These are phyloP conservation scores for Leccinum subtestaceum DNA, from an alignment of 768 basidiomycete species.

Conservation along the genomic window DNA sequence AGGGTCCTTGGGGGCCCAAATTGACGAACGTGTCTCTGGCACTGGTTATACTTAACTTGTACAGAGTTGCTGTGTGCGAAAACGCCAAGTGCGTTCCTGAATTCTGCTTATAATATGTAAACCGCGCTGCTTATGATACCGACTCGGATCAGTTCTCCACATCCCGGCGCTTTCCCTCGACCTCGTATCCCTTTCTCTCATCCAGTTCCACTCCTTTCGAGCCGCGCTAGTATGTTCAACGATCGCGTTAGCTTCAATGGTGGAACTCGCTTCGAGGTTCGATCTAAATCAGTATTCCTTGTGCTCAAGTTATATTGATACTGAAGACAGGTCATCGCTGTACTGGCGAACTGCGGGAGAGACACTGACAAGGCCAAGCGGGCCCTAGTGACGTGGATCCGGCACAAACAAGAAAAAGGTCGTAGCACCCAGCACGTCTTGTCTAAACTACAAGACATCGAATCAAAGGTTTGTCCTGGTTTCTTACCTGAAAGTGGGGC, in stretches of 20 bases:
- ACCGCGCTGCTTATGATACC: constrained; percentile 14
- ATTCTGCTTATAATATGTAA: constrained; percentile 1
- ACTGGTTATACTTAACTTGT: constrained; percentile 10
- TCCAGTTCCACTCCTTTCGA: neutral
- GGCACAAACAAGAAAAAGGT: constrained; percentile 28
- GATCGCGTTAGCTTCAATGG: constrained; percentile 29
- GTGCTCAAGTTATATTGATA: neutral
- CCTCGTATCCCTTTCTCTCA: neutral
- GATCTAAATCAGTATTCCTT: neutral
- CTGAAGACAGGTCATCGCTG: constrained; percentile 27
- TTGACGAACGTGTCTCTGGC: constrained; percentile 11
- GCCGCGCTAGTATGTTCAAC: constrained; percentile 18
- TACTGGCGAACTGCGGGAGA: constrained; percentile 33
- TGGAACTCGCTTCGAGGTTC: constrained; percentile 30
- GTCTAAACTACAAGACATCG: constrained; percentile 26
- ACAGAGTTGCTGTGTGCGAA: constrained; percentile 15
- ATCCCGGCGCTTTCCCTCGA: constrained; percentile 1
- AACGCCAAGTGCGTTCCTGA: constrained; percentile 17
- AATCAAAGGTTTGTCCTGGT: constrained; percentile 24
- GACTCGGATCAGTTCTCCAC: neutral
- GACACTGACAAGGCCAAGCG: constrained; percentile 27
- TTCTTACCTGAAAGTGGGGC: neutral
- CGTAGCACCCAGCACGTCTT: constrained; percentile 32
- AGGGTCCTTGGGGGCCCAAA: constrained; percentile 6
- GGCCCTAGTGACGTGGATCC: constrained; percentile 31